phyloP scores from a whole-genome alignment of 2,329 filamentous ascomycete species.

The Exophiala viscosa region DNA sequence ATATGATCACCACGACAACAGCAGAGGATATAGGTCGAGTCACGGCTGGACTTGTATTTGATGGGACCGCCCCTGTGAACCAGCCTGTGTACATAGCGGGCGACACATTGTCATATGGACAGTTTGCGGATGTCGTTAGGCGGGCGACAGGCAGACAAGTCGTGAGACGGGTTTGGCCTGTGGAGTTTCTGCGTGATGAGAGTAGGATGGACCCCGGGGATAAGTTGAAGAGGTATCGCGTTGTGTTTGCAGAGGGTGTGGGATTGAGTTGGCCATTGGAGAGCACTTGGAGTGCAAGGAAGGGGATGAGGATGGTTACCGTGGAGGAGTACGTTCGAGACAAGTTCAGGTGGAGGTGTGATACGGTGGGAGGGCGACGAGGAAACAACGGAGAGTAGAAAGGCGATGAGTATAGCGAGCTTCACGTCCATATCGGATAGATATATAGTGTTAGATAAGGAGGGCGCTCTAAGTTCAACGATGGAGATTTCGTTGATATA shows the following conservation, averaged over 20 bases:
- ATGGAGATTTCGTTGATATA: too few species aligned
- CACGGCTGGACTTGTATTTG: constrained; percentile 55
- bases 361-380: too few species aligned
- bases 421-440: too few species aligned
- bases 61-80: constrained; percentile 34
- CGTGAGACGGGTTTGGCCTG: constrained; percentile 49
- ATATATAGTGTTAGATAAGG: too few species aligned
- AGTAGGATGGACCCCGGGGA: constrained; percentile 47
- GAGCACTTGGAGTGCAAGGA: constrained; percentile 49
- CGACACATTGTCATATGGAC: constrained; percentile 58
- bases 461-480: too few species aligned
- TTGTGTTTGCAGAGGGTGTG: constrained; percentile 57
- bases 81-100: constrained; percentile 59
- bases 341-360: constrained; percentile 3
- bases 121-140: constrained; percentile 54
- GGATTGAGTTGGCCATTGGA: constrained; percentile 59
- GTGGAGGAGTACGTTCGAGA: constrained; percentile 21
- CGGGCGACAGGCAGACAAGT: constrained; percentile 42
- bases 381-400: too few species aligned
- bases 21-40: constrained; percentile 61
- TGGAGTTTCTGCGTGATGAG: constrained; percentile 44
- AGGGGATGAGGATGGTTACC: constrained; percentile 14
- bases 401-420: too few species aligned
- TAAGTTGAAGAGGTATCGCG: constrained; percentile 56
- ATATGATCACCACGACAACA: constrained; percentile 59